Conservation (phyloP, 139 green algal species). For the Chlorella ohadii region DNA sequence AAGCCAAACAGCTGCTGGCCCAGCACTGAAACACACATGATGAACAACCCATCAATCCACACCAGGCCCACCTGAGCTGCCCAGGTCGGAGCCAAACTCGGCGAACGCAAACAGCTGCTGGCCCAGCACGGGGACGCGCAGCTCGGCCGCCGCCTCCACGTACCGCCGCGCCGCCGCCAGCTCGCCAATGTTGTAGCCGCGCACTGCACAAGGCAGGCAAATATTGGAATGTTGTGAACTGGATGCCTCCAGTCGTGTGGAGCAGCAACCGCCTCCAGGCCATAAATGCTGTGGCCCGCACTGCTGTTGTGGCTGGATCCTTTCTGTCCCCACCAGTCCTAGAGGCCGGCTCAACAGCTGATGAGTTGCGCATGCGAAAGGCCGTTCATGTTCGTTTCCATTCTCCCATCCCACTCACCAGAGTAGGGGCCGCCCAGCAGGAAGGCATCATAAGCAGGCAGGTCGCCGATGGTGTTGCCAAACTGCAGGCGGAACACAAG, state of each 20-base stretch:
- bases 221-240: not conserved
- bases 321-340: too few relatives aligned
- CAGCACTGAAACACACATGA: slow-evolving; percentile 78
- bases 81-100: slow-evolving; percentile 90
- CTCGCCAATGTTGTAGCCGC: slow-evolving; percentile 95
- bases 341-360: too few relatives aligned
- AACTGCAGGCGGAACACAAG: too few relatives aligned
- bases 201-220: slow-evolving; percentile 50
- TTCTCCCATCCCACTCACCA: too few relatives aligned
- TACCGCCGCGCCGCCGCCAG: slow-evolving; percentile 85
- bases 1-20: slow-evolving; percentile 88
- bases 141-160: slow-evolving; percentile 83
- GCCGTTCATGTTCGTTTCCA: too few relatives aligned
- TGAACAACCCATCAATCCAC: not conserved
- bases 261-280: too few relatives aligned
- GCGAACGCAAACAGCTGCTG: slow-evolving; percentile 88
- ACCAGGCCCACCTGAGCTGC: slow-evolving; percentile 52
- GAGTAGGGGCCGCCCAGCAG: slow-evolving; percentile 94
- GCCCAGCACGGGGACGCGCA: slow-evolving; percentile 76
- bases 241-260: too few relatives aligned
- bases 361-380: too few relatives aligned
- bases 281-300: too few relatives aligned
- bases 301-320: too few relatives aligned
- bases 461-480: slow-evolving; percentile 85
- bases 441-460: slow-evolving; percentile 95